phyloP scores from a whole-genome alignment of 192 early-diverging fungal species.

The Coemansia sp. region DNA sequence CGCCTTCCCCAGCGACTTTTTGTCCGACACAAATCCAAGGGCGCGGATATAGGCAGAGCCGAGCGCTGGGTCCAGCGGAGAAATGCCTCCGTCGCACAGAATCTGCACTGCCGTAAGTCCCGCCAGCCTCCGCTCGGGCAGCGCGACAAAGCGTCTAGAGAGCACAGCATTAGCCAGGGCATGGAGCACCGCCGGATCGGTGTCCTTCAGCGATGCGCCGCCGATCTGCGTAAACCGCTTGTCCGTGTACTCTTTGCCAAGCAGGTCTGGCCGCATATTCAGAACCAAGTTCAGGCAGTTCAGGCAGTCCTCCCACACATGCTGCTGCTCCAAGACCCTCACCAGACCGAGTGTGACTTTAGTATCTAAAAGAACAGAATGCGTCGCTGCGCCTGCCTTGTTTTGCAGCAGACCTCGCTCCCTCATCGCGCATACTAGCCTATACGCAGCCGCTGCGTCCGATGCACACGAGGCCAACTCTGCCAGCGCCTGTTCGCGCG shows the following conservation, averaged over 20 bases:
- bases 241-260: conserved; percentile 8
- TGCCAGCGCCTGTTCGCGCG: conserved; percentile 6
- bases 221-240: conserved; percentile 14
- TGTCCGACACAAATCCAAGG: conserved; percentile 32
- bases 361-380: conserved; percentile 20
- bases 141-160: conserved; percentile 16
- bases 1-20: not conserved
- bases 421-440: conserved; percentile 11
- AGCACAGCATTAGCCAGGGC: conserved; percentile 16
- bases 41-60: conserved; percentile 19
- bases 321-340: conserved; percentile 3
- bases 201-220: not conserved
- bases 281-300: conserved; percentile 29
- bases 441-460: conserved; percentile 13
- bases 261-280: conserved; percentile 13
- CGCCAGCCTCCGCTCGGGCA: conserved; percentile 36
- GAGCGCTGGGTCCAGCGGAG: not conserved
- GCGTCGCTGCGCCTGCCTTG: not conserved
- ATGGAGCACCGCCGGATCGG: not conserved
- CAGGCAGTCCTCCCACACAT: conserved; percentile 34
- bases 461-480: not conserved
- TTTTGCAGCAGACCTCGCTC: conserved; percentile 1
- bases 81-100: conserved; percentile 22
- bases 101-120: conserved; percentile 46
- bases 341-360: conserved; percentile 16